Evolutionary conservation across 2,329 filamentous ascomycete species (phyloP).

Genomic region (Verticillium nonalfalfae): DNA sequence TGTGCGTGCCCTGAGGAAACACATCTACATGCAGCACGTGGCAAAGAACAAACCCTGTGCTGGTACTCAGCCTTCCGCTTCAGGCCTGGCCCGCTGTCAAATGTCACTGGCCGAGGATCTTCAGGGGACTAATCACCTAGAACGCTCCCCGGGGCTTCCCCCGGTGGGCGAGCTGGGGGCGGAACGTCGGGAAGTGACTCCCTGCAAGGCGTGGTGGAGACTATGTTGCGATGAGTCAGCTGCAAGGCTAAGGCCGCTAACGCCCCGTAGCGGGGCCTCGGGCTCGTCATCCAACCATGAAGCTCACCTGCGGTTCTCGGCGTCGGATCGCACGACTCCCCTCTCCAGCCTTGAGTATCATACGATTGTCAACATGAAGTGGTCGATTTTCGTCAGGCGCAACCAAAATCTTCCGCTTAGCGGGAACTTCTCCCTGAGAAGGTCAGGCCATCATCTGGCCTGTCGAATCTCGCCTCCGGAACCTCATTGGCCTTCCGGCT

Average conservation of each 20-base stretch:
- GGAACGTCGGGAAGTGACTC: neutral
- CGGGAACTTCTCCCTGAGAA: slow-evolving; percentile 6
- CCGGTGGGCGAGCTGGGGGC: neutral
- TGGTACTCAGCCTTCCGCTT: neutral
- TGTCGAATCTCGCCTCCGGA: slow-evolving; percentile 1
- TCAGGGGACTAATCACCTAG: neutral
- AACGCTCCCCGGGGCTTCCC: neutral
- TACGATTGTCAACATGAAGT: slow-evolving; percentile 22
- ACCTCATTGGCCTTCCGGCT: slow-evolving; percentile 2
- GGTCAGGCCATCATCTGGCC: slow-evolving; percentile 12
- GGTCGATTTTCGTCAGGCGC: slow-evolving; percentile 11
- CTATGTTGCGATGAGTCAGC: neutral
- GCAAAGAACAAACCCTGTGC: neutral
- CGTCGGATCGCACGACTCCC: slow-evolving; percentile 16
- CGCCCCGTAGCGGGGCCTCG: neutral
- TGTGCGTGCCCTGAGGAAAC: too few species aligned
- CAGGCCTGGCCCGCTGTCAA: neutral
- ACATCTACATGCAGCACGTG: neutral
- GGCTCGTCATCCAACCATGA: neutral
- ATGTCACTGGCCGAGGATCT: neutral
- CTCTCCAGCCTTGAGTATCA: slow-evolving; percentile 29
- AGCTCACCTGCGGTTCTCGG: slow-evolving; percentile 4
- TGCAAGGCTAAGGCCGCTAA: neutral
- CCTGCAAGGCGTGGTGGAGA: neutral
- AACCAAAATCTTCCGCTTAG: slow-evolving; percentile 8